These are phyloP conservation scores for Ailanthus altissimus DNA, from an alignment of 345 rosid genomes.

Conservation along the genomic window DNA sequence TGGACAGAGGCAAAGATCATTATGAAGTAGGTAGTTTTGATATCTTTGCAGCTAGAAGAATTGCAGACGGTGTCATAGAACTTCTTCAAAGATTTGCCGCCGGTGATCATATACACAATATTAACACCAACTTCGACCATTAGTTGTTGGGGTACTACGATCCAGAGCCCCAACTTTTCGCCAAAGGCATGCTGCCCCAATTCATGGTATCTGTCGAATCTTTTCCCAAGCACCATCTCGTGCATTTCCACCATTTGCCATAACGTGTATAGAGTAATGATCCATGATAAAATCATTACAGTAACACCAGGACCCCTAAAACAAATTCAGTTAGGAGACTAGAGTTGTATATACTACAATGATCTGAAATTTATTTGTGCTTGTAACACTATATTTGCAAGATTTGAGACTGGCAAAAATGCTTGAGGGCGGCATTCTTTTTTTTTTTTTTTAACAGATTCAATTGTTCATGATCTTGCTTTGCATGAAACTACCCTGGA, in stretches of 20 bases:
- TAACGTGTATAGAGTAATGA: slow-evolving; percentile 65
- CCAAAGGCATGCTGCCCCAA: slow-evolving; percentile 75
- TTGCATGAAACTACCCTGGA: no score
- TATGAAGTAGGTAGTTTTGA: slow-evolving; percentile 57
- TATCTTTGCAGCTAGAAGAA: slow-evolving; percentile 36
- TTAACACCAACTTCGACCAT: slow-evolving; percentile 62
- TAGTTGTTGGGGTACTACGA: slow-evolving; percentile 69
- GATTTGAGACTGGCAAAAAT: no score
- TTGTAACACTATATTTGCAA: not conserved
- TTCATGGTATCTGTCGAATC: slow-evolving; percentile 76
- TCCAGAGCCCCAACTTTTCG: slow-evolving; percentile 66
- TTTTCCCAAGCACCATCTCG: slow-evolving; percentile 66
- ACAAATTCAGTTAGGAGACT: not conserved
- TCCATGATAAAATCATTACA: slow-evolving; percentile 60
- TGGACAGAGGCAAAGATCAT: slow-evolving; percentile 60
- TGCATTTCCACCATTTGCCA: slow-evolving; percentile 97
- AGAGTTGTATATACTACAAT: no score
- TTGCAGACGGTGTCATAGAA: slow-evolving; percentile 40
- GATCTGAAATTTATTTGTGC: not conserved
- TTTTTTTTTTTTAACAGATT: no score
- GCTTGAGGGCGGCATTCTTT: no score
- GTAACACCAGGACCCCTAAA: slow-evolving; percentile 63
- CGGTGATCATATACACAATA: slow-evolving; percentile 67
- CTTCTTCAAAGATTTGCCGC: slow-evolving; percentile 63
- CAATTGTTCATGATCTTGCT: no score